Percentiles rank a stretch among this genome's conserved stretches.
Evolutionary conservation across 73 alveolate species (phyloP).

Genomic region (Stentor coeruleus): DNA sequence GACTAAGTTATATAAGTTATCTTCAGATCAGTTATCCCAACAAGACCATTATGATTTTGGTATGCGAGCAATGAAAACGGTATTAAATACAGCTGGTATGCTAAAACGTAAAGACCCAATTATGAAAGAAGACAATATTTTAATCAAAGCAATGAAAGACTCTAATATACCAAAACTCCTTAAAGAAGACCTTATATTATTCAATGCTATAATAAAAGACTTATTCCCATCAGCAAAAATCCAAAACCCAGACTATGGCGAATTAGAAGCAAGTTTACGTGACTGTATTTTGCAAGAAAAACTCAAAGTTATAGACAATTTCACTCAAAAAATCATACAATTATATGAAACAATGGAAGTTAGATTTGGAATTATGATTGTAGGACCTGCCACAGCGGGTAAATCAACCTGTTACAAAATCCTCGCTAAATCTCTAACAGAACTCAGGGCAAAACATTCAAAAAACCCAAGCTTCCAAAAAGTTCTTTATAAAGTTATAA

Average conservation of each 20-base stretch:
- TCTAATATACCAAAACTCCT: slow-evolving; percentile 96
- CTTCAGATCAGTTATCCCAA: slow-evolving; percentile 97
- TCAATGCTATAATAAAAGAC: slow-evolving; percentile 70
- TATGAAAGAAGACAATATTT: slow-evolving; percentile 92
- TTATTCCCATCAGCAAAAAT: slow-evolving; percentile 80
- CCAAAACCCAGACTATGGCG: slow-evolving; percentile 62
- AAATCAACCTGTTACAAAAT: slow-evolving; percentile 78
- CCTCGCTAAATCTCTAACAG: slow-evolving; percentile 51
- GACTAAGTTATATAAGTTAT: slow-evolving; percentile 92
- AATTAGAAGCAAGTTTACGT: slow-evolving; percentile 49
- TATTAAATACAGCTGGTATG: slow-evolving; percentile 71
- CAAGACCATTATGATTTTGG: slow-evolving; percentile 98
- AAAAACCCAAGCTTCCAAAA: slow-evolving; percentile 73
- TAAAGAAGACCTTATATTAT: slow-evolving; percentile 80
- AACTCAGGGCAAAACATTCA: slow-evolving; percentile 75
- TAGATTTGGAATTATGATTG: slow-evolving; percentile 96
- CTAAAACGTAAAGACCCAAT: slow-evolving; percentile 68
- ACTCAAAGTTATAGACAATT: slow-evolving; percentile 71
- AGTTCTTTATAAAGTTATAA: slow-evolving; percentile 75
- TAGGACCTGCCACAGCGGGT: slow-evolving; percentile 91
- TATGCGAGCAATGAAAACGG: slow-evolving; percentile 98
- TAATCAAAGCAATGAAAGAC: slow-evolving; percentile 99
- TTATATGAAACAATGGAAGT: slow-evolving; percentile 93
- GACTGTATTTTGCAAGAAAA: slow-evolving; percentile 50
- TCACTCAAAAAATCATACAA: slow-evolving; percentile 78